Base-by-base conservation (phyloP, 129 eudicot genomes). In the Flaveria sonorensis region DNA sequence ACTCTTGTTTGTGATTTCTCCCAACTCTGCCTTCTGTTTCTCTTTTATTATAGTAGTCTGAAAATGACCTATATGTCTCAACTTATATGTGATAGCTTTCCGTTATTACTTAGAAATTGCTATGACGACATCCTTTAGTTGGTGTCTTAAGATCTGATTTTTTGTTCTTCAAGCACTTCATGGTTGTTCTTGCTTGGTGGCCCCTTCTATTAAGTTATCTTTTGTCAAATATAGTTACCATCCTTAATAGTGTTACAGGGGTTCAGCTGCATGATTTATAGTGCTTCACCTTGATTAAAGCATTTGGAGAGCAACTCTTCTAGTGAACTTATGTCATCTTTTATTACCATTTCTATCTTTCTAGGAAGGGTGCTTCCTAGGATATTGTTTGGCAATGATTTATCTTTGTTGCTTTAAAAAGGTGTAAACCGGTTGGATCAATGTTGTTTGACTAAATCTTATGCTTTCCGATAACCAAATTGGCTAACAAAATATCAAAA, bases 61-160 rank as follows among this genome's bases (percentile, higher is more conserved):
- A 67, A 39, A 26, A 26, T 8, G 12, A 26, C 43, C 3, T 51
- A 6, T 28, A 71, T 45, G 75, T 20, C 16, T 36, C 75, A 60
- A 28, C 63, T n/a, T 76, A 28, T 7, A 23, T 46, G 79, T 30
- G 23, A 63, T 30, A 10, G 10, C 10, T 45, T 63, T 47, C 26
- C 62, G 64, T 48, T 65, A 64, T 76, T 67, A 48, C n/a, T 32
- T 30, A 36, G 52, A 36, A 51, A 23, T 51, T 48, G 64, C 63
- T 47, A 63, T 15, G 39, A 30, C 15, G n/a, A 14, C 30, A 65
- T 67, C 40, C 43, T 65, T 15, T 24, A 52, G n/a, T 66, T 76
- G 9, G 57, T 21, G 47, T 68, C 26, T 5, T 36, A 5, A 7
- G 43, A 64, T 36, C 20, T 16, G 74, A 32, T 68, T 55, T n/a